Base-by-base conservation (phyloP, 2,329 filamentous ascomycete species). In the Anthostomella pinea region DNA sequence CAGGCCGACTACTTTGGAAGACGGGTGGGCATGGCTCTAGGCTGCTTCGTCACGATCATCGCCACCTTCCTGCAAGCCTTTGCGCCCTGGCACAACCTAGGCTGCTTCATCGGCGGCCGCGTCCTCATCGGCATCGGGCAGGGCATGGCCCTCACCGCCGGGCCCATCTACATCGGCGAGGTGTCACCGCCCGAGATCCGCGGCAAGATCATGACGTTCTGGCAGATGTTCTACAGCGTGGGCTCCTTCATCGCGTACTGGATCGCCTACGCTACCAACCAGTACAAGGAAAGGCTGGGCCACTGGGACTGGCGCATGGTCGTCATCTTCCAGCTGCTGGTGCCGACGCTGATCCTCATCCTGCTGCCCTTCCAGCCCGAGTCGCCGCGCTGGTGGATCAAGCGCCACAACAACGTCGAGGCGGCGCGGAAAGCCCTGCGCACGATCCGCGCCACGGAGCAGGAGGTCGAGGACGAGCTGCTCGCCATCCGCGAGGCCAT, bases 271-370 rank as follows among this genome's bases (percentile, higher is more conserved):
- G 81, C 73, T 11, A 78, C 77, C 56, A 70, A 70, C 22, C 68
- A 77, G 52, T 64, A 83, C 59, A 65, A 67, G 27, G 49, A 64
- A 26, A 64, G 49, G 26, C 71, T 85, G 5, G 82, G 82, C 24
- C 68, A 87, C 49, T 85, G 82, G 83, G 81, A 85, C 60, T 86
- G 82, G 82, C 77, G 75, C 51, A 75, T 85, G 67, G 79, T 86
- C 10, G 76, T 85, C 45, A 79, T 87, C 44, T 85, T 86, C 68
- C 83, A 87, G 62, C 68, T 85, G 31, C 59, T 87, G n/a, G 71
- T 85, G 16, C 83, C 83, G 2, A 46, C 72, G 33, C 51, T 85
- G 40, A 81, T 87, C 57, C 63, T 85, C 15, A 46, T 62, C 4
- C 69, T 81, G 22, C 66, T 86, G 10, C 81, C 80, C 25, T 82